Evolutionary conservation across 495 filamentous ascomycete genomes (phyloP), one percentile per base, ranked within the genome.

Genomic region (Hypoxylon rickii): DNA sequence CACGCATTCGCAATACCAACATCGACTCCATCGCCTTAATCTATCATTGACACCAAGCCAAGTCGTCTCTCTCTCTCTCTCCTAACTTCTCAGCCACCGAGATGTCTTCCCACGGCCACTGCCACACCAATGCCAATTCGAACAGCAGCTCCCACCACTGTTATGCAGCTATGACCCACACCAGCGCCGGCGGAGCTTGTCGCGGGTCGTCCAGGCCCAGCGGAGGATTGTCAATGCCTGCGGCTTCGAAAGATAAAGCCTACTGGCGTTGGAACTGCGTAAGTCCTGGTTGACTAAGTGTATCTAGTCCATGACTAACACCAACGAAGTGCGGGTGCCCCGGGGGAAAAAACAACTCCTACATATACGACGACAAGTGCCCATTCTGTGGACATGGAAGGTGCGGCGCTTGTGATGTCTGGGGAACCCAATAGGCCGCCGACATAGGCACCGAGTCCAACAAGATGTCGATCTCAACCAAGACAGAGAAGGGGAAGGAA

Each of bases 201-300:
- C 32, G 12, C n/a, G 12, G 12, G 12, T 34, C 32, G 3, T 34
- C 32, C 32, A 17, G 2, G 7, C 2, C 34, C 13, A 38, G 34
- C 13, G 7, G 13, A 17, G 34, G 34, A 18, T 13, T 17, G 10
- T 36, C 32, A n/a, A 16, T 17, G 34, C 24, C 10, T 4, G 24
- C 4, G 24, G 4, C 24, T 10, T 29, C 24, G 24, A 29, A 29
- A 10, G 32, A 31, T 24, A 3, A 19, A 4, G 3, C 10, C 3
- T 31, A 24, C 0, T 33, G 21, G 37, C 34, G 61, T 2, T 64
- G 61, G 61, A 59, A 59, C 11, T 64, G 61, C 7, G 61, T 64
- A 6, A 43, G 61, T 51, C 26, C 4, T 3, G 15, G 20, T 10
- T 11, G 12, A 7, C 36, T 2, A 10, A 17, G 1, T n/a, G 7